Evolutionary conservation across 2,329 filamentous ascomycete species (phyloP).

Genomic region (Epichloe sylvatica): DNA sequence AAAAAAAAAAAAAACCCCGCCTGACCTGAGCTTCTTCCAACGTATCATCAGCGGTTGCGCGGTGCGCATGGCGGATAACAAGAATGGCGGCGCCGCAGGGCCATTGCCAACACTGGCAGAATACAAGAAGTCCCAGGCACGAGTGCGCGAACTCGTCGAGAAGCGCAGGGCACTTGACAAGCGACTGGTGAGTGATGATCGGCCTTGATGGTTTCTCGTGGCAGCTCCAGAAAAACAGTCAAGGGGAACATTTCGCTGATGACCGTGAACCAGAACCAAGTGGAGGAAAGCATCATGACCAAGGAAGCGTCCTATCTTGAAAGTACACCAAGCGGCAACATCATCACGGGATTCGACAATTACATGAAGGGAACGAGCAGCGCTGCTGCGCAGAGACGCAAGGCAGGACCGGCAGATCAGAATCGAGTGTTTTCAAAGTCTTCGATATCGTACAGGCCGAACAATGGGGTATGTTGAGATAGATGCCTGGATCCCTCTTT

Average conservation of each 20-base stretch:
- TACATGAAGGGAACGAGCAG: slow-evolving; percentile 80
- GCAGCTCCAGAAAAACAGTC: background rate
- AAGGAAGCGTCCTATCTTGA: slow-evolving; percentile 84
- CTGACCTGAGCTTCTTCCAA: background rate
- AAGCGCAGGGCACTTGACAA: slow-evolving; percentile 25
- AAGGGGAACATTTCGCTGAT: slow-evolving; percentile 9
- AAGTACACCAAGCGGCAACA: slow-evolving; percentile 79
- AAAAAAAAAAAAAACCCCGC: background rate
- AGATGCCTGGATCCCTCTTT: background rate
- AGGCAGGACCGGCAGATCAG: slow-evolving; percentile 50
- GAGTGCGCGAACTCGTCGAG: slow-evolving; percentile 33
- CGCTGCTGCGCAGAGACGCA: slow-evolving; percentile 48
- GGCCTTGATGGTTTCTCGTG: background rate
- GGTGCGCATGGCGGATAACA: slow-evolving; percentile 22
- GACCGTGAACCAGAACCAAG: slow-evolving; percentile 22
- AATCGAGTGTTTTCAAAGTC: slow-evolving; percentile 61
- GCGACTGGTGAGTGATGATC: slow-evolving; percentile 20
- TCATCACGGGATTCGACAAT: slow-evolving; percentile 93
- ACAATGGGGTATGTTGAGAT: slow-evolving; percentile 18
- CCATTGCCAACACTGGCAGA: slow-evolving; percentile 27
- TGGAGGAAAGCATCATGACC: slow-evolving; percentile 70
- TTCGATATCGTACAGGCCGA: slow-evolving; percentile 46
- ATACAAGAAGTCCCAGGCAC: slow-evolving; percentile 36
- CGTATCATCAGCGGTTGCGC: background rate
- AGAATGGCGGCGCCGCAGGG: slow-evolving; percentile 12